These are phyloP conservation scores for Candida verbasci DNA, from an alignment of 805 yeast genomes.

Conservation along the genomic window DNA sequence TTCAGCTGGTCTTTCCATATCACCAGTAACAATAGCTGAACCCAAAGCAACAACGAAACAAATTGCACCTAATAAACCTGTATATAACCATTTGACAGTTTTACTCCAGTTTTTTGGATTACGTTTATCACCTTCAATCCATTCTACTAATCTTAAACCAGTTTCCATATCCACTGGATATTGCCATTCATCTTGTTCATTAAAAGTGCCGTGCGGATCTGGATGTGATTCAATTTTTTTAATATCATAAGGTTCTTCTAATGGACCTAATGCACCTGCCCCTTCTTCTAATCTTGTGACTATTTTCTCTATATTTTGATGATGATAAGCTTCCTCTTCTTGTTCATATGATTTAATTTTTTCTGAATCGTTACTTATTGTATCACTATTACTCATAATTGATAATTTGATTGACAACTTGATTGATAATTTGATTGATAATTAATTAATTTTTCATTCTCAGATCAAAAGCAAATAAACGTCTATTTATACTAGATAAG, in stretches of 20 bases:
- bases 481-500: no score
- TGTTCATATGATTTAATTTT: background rate
- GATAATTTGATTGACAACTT: no score
- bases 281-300: slow-evolving; percentile 32
- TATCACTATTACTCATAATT: no score
- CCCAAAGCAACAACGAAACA: slow-evolving; percentile 81
- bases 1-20: slow-evolving; percentile 46
- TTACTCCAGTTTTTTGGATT: slow-evolving; percentile 50
- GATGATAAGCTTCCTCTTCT: background rate
- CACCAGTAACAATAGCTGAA: slow-evolving; percentile 63
- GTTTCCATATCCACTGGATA: slow-evolving; percentile 55
- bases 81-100: slow-evolving; percentile 67
- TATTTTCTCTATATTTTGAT: slow-evolving; percentile 16
- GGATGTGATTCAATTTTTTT: slow-evolving; percentile 29
- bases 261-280: slow-evolving; percentile 51
- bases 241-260: slow-evolving; percentile 51
- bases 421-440: no score
- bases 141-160: slow-evolving; percentile 53
- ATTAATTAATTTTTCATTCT: no score
- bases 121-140: slow-evolving; percentile 41
- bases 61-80: slow-evolving; percentile 89
- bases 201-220: slow-evolving; percentile 20
- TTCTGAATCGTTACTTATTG: background rate
- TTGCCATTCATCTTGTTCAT: slow-evolving; percentile 50
- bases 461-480: no score